A percentile compares a stretch with the other conserved stretches of the same genome.
phyloP scores from a whole-genome alignment of 306 rosid genomes.

The Cicer cuneatum region DNA sequence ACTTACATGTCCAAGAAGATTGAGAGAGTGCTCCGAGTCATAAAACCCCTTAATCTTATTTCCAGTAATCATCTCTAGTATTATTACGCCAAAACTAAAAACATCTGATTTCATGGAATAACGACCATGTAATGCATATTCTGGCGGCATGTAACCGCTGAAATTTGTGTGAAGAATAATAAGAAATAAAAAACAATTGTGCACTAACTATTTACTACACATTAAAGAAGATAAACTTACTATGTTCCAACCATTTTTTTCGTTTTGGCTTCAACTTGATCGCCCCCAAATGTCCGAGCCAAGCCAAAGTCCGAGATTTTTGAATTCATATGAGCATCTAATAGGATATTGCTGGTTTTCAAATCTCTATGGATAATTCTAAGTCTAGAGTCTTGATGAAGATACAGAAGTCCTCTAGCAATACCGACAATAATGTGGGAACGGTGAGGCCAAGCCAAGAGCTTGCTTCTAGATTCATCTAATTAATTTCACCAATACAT shows the following conservation, averaged over 20 bases:
- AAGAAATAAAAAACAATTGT: neutral
- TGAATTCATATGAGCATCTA: constrained; percentile 55
- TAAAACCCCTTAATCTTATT: constrained; percentile 55
- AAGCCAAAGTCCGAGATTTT: constrained; percentile 64
- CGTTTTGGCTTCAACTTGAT: constrained; percentile 52
- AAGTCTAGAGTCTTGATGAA: constrained; percentile 62
- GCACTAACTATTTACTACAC: neutral
- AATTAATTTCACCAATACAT: neutral
- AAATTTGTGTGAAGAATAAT: neutral
- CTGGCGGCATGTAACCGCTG: constrained; percentile 63
- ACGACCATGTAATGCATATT: constrained; percentile 51
- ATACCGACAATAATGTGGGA: constrained; percentile 56
- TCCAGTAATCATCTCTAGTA: constrained; percentile 61
- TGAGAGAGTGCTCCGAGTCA: constrained; percentile 37
- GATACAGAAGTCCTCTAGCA: constrained; percentile 57
- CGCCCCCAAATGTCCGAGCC: constrained; percentile 56
- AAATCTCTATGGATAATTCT: constrained; percentile 63
- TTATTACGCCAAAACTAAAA: constrained; percentile 58
- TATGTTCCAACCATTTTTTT: constrained; percentile 59
- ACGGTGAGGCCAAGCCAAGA: constrained; percentile 51
- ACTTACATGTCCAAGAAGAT: constrained; percentile 63
- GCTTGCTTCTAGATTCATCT: constrained; percentile 46
- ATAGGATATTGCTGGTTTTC: constrained; percentile 58
- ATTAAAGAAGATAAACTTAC: constrained; percentile 37
- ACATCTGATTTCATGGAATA: constrained; percentile 57